A percentile compares a stretch with the other conserved stretches of the same genome.
Conservation (phyloP, 305 asterid species). For the Ajuga reptans region DNA sequence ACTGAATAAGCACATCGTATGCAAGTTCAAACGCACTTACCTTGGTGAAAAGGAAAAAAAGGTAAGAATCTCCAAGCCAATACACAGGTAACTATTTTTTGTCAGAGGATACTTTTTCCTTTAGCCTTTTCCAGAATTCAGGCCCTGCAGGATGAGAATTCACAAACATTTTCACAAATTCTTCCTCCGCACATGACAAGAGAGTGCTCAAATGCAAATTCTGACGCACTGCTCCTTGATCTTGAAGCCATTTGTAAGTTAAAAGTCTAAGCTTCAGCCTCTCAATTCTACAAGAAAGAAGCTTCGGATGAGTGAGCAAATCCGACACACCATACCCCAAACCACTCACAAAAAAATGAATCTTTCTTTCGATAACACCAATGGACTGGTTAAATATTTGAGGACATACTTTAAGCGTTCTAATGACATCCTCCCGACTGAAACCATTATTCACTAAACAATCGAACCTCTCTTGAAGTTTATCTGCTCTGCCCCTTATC, state of each 20-base stretch:
- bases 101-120: constrained; percentile 28
- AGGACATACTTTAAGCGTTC: constrained; percentile 48
- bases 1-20: too few species aligned
- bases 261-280: constrained; percentile 55
- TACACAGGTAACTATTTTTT: not conserved
- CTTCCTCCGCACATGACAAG: constrained; percentile 44
- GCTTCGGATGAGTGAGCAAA: constrained; percentile 42
- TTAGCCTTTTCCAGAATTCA: constrained; percentile 44
- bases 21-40: too few species aligned
- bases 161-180: constrained; percentile 39
- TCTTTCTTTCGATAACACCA: constrained; percentile 44
- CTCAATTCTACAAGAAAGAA: constrained; percentile 37
- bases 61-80: constrained; percentile 10
- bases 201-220: constrained; percentile 61
- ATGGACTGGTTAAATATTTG: constrained; percentile 60
- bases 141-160: constrained; percentile 47
- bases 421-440: constrained; percentile 36
- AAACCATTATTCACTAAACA: constrained; percentile 53
- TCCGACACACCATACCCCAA: constrained; percentile 49
- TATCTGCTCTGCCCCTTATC: constrained; percentile 54
- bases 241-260: constrained; percentile 63
- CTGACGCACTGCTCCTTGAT: constrained; percentile 31
- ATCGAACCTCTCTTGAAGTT: constrained; percentile 72
- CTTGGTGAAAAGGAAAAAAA: not conserved
- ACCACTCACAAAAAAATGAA: constrained; percentile 40